Evolutionary conservation across 805 yeast species (phyloP).

Genomic region (Lipomyces starkeyi): DNA sequence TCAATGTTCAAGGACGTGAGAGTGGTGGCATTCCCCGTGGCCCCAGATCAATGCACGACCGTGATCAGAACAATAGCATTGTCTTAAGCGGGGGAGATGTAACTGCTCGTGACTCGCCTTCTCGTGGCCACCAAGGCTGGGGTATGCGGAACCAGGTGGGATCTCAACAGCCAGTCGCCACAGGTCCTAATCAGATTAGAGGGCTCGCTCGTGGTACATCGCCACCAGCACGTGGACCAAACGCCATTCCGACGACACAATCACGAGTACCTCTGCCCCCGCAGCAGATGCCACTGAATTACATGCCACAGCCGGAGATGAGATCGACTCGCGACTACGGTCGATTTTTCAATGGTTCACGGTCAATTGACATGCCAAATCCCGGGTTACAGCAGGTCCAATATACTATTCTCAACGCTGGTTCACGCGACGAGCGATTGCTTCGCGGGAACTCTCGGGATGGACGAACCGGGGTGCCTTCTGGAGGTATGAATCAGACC

Average conservation of each 20-base stretch:
- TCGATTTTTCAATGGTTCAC: not conserved
- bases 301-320: not conserved
- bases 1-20: not conserved
- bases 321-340: not conserved
- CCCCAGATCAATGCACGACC: slow-evolving; percentile 11
- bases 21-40: slow-evolving; percentile 7
- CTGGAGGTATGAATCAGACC: not conserved
- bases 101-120: not conserved
- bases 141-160: not conserved
- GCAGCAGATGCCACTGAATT: slow-evolving; percentile 6
- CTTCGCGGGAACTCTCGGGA: not conserved
- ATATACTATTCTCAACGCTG: slow-evolving; percentile 5
- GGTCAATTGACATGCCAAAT: not conserved
- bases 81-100: not conserved
- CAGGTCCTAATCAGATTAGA: not conserved
- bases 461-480: not conserved
- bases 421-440: slow-evolving; percentile 6
- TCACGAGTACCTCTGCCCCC: slow-evolving; percentile 11
- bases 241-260: slow-evolving; percentile 7
- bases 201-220: not conserved
- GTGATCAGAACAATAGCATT: not conserved
- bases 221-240: slow-evolving; percentile 9
- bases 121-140: not conserved
- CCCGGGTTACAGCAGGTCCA: slow-evolving; percentile 10
- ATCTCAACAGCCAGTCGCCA: not conserved